These are phyloP conservation scores for Hypoxylon sp. DNA, from an alignment of 2,329 filamentous ascomycete species.

Conservation along the genomic window DNA sequence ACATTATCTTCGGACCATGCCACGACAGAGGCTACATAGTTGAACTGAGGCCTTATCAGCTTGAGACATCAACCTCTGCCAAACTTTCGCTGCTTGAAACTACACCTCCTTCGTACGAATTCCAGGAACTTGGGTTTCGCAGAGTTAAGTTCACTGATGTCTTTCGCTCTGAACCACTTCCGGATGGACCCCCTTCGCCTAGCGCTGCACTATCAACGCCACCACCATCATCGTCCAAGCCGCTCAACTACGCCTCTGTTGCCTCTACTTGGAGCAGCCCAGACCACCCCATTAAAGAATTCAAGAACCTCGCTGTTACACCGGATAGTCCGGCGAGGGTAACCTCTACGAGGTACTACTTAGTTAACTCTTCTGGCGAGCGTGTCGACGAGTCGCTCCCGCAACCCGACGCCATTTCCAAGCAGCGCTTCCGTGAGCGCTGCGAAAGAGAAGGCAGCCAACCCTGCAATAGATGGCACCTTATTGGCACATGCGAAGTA, in stretches of 20 bases:
- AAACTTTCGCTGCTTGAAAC: constrained; percentile 38
- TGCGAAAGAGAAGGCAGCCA: constrained; percentile 19
- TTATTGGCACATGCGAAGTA: constrained; percentile 26
- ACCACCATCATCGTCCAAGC: constrained; percentile 8
- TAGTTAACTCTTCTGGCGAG: constrained; percentile 24
- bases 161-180: constrained; percentile 37
- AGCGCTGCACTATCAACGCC: neutral
- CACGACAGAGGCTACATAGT: constrained; percentile 39
- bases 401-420: neutral
- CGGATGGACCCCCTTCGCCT: constrained; percentile 6
- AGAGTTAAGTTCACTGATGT: constrained; percentile 33
- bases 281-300: constrained; percentile 5
- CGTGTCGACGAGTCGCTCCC: constrained; percentile 35
- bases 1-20: constrained; percentile 40
- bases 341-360: constrained; percentile 20
- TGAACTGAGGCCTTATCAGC: constrained; percentile 30
- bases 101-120: constrained; percentile 23
- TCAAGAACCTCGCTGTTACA: neutral
- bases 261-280: constrained; percentile 13
- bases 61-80: constrained; percentile 19
- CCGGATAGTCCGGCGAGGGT: neutral
- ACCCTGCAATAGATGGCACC: constrained; percentile 35
- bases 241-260: neutral
- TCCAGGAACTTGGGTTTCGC: constrained; percentile 28
- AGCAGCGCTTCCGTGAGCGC: constrained; percentile 23